Percentiles rank a stretch among this genome's conserved stretches.
Evolutionary conservation across 2,329 filamentous ascomycete genomes (phyloP).

Genomic region (Berkeleyomyces basicola): DNA sequence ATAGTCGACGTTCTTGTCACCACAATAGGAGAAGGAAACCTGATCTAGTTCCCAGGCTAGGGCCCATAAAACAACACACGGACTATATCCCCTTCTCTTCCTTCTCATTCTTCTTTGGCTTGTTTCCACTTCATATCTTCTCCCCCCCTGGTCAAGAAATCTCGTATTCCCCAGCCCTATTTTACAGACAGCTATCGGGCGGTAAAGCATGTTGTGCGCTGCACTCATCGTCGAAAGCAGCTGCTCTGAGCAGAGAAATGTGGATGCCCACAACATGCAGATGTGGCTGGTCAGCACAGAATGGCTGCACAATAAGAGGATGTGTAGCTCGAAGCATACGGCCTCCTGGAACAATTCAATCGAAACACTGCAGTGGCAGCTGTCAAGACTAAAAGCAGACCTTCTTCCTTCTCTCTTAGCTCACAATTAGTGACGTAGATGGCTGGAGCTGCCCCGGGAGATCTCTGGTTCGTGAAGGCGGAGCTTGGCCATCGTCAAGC

Average conservation of each 20-base stretch:
- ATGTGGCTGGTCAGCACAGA: background rate
- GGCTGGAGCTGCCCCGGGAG: background rate
- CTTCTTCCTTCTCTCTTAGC: background rate
- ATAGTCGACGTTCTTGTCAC: background rate
- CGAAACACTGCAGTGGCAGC: background rate
- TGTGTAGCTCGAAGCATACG: background rate
- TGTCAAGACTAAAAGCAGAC: background rate
- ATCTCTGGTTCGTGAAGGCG: background rate
- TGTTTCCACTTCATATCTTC: background rate
- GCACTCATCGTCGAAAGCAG: too few relatives aligned
- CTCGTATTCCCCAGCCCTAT: constrained; percentile 12
- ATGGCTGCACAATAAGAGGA: background rate
- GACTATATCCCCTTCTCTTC: background rate
- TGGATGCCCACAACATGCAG: background rate
- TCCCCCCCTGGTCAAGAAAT: constrained; percentile 7
- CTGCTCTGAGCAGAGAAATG: background rate
- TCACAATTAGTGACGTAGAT: background rate
- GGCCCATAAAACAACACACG: background rate
- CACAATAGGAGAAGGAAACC: background rate
- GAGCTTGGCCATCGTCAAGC: background rate
- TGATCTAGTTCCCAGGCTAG: background rate
- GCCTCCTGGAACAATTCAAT: background rate
- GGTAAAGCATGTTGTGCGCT: background rate
- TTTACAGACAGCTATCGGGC: background rate
- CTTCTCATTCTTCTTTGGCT: background rate